Conservation (phyloP, 768 basidiomycete genomes). For the Rhodotorula paludigena region DNA sequence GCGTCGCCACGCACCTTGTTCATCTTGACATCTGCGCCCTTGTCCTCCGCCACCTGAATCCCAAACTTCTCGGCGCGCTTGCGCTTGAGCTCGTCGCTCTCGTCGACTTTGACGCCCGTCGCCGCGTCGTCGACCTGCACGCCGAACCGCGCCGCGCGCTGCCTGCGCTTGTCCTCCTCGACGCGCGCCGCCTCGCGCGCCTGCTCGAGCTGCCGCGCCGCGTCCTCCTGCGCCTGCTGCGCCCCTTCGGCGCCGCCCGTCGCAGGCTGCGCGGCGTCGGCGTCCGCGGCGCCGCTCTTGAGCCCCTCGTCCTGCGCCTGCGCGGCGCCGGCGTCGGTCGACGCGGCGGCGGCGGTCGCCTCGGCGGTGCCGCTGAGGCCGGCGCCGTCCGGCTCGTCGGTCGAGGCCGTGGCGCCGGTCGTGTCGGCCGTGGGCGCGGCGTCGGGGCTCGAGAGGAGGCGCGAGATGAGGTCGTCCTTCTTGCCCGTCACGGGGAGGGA, state of each 20-base stretch:
- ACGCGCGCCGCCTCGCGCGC: constrained; percentile 1
- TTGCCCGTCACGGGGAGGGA: constrained; percentile 39
- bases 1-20: constrained; percentile 29
- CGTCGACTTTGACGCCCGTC: neutral
- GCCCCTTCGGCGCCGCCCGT: neutral
- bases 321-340: neutral
- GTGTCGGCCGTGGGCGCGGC: constrained; percentile 3
- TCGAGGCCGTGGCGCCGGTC: constrained; percentile 13
- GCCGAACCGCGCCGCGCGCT: neutral
- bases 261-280: neutral
- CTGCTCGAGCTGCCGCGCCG: neutral
- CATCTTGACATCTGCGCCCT: neutral
- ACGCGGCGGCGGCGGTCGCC: neutral
- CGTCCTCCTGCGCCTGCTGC: neutral
- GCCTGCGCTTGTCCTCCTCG: constrained; percentile 1
- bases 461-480: constrained; percentile 44
- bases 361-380: constrained; percentile 3
- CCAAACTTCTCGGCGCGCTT: constrained; percentile 38
- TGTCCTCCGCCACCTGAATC: neutral
- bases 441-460: constrained; percentile 33
- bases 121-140: neutral
- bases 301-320: neutral
- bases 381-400: constrained; percentile 13
- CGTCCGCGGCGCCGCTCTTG: neutral
- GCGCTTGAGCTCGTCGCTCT: constrained; percentile 17